Conservation (phyloP, 345 rosid genomes). For the Clausena lansium region DNA sequence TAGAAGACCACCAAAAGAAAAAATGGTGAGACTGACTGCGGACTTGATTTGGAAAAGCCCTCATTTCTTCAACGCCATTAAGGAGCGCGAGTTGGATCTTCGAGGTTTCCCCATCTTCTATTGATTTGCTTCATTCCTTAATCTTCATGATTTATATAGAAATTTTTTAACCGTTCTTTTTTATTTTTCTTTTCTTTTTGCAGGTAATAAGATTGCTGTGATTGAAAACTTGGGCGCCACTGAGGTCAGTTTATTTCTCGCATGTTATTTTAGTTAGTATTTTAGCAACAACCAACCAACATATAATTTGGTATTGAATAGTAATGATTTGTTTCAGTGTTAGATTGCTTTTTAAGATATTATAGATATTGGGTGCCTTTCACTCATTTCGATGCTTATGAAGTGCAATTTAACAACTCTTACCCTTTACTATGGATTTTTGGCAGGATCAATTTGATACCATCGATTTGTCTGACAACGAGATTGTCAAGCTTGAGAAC, state of each 20-base stretch:
- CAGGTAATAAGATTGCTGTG: slow-evolving; percentile 95
- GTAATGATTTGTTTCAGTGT: neutral
- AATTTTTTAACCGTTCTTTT: neutral
- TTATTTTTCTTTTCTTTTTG: neutral
- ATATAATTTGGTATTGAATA: too few species aligned
- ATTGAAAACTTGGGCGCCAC: slow-evolving; percentile 99
- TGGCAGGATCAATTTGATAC: slow-evolving; percentile 98
- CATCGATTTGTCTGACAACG: slow-evolving; percentile 92
- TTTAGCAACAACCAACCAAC: too few species aligned
- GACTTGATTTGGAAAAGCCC: slow-evolving; percentile 98
- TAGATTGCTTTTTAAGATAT: neutral
- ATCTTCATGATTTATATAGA: neutral
- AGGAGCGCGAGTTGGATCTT: slow-evolving; percentile 96
- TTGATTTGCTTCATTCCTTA: neutral
- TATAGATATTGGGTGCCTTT: neutral
- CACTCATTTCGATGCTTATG: neutral
- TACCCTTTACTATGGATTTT: slow-evolving; percentile 6
- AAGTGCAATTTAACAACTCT: neutral
- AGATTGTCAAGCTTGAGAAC: slow-evolving; percentile 98
- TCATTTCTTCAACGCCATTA: slow-evolving; percentile 96
- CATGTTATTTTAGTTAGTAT: too few species aligned
- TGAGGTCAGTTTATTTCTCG: slow-evolving; percentile 51
- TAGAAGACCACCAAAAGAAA: too few species aligned
- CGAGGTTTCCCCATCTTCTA: slow-evolving; percentile 48
- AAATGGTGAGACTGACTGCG: slow-evolving; percentile 96